A percentile compares a stretch with the other conserved stretches of the same genome.
Evolutionary conservation across 495 filamentous ascomycete species (phyloP).

Genomic region (Trichoderma virens): DNA sequence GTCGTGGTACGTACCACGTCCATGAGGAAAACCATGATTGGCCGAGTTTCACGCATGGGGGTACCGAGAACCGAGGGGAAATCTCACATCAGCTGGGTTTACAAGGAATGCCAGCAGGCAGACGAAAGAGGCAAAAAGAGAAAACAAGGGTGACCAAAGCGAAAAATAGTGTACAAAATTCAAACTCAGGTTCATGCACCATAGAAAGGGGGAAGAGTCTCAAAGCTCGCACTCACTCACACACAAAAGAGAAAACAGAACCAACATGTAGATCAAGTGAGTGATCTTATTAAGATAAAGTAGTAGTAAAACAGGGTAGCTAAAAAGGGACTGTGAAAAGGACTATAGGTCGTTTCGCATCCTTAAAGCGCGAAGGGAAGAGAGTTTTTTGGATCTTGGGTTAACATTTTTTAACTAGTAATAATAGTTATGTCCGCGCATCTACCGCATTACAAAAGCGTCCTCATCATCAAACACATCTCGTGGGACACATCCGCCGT

Average conservation of each 20-base stretch:
- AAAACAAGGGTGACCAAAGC: too few relatives aligned
- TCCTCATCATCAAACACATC: neutral
- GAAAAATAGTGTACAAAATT: too few relatives aligned
- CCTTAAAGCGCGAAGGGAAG: neutral
- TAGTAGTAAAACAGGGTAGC: neutral
- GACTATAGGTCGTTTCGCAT: neutral
- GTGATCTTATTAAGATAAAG: conserved; percentile 3
- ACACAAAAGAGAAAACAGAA: neutral
- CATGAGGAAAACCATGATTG: neutral
- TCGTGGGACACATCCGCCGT: neutral
- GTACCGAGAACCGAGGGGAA: neutral
- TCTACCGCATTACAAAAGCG: conserved; percentile 8
- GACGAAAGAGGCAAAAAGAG: neutral
- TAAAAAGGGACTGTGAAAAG: neutral
- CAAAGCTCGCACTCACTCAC: neutral
- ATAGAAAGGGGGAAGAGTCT: neutral
- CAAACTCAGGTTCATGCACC: too few relatives aligned
- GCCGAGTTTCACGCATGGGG: neutral
- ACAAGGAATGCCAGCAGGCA: neutral
- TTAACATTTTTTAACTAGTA: neutral
- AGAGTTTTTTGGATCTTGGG: neutral
- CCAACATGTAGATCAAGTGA: neutral
- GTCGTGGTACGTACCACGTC: neutral
- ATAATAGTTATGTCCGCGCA: neutral
- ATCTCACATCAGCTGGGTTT: neutral